Evolutionary conservation across 2,329 filamentous ascomycete species (phyloP), one percentile per base, ranked within the genome.

Genomic region (Paecilomyces sp.): DNA sequence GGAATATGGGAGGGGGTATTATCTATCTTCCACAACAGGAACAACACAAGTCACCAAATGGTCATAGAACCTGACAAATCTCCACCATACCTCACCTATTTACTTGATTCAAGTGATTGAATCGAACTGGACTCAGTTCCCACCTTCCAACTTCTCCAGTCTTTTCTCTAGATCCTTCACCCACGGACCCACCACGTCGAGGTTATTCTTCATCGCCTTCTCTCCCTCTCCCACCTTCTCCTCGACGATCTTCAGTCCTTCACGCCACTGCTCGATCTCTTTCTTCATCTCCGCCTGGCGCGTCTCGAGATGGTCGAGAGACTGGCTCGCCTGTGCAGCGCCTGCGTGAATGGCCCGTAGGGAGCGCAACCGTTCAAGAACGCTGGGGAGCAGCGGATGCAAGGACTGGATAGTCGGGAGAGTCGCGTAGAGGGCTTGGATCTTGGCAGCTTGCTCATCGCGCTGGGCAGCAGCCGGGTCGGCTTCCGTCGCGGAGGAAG

Each of bases 391-490:
- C 18, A 96, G 82, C 0, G 94, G 94, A 5, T 91, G 84, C 7
- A 99, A 81, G 59, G 83, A 89, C 74, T 96, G 92, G 60, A 99
- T 94, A 0, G 91, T 94, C 1, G 92, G 88, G 15, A 99, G 79
- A 2, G 91, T 90, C 1, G 90, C 89, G 74, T 97, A 97, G 4
- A 99, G 83, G 1, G 92, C 90, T 65, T 96, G 94, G 72, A 99
- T 89, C 73, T 96, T 96, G 57, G 90, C 83, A 50, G 87, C 83
- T 67, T 95, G 89, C 67, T 96, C 91, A 8, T 77, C 76, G 3
- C 77, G 69, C 1, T 76, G 66, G 3, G 77, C 72, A 8, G 72
- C 78, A 18, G 80, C 79, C 15, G 63, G 62, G 54, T 69, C 69
- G 87, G 84, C 2, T 86, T 88, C 51, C 84, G 91, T 70, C 11